phyloP scores from a whole-genome alignment of 805 yeast genomes.

The Ogataea methanolica region DNA sequence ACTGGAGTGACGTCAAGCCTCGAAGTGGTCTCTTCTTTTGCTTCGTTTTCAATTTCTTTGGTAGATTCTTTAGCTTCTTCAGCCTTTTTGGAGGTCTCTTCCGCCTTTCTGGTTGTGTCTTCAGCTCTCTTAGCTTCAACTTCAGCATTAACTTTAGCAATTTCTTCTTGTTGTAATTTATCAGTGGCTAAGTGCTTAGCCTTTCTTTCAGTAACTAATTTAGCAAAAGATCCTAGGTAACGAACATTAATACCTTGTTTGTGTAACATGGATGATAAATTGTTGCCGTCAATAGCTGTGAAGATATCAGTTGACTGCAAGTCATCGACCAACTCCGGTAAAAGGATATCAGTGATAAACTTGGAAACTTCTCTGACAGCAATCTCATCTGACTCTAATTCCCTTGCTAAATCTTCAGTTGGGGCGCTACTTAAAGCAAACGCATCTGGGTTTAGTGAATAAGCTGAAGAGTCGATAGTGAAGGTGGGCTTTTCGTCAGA shows the following conservation, averaged over 20 bases:
- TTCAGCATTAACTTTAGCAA: conserved; percentile 27
- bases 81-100: conserved; percentile 21
- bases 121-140: conserved; percentile 19
- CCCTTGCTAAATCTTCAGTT: conserved; percentile 31
- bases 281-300: conserved; percentile 79
- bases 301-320: conserved; percentile 43
- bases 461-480: conserved; percentile 47
- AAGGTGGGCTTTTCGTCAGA: conserved; percentile 43
- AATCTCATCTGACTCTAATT: conserved; percentile 47
- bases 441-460: conserved; percentile 76
- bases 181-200: conserved; percentile 11
- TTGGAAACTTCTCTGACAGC: conserved; percentile 68
- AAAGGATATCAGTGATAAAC: conserved; percentile 52
- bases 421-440: conserved; percentile 43
- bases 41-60: conserved; percentile 27
- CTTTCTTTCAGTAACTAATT: conserved; percentile 18
- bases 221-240: conserved; percentile 68
- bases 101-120: conserved; percentile 23
- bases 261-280: conserved; percentile 67
- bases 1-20: conserved; percentile 40
- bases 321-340: conserved; percentile 59
- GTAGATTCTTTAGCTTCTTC: conserved; percentile 20
- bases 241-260: conserved; percentile 82
- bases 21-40: conserved; percentile 23
- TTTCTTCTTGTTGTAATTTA: conserved; percentile 24